Evolutionary conservation across 2,329 filamentous ascomycete species (phyloP), one percentile per base, ranked within the genome.

Genomic region (Aspergillus sojae): DNA sequence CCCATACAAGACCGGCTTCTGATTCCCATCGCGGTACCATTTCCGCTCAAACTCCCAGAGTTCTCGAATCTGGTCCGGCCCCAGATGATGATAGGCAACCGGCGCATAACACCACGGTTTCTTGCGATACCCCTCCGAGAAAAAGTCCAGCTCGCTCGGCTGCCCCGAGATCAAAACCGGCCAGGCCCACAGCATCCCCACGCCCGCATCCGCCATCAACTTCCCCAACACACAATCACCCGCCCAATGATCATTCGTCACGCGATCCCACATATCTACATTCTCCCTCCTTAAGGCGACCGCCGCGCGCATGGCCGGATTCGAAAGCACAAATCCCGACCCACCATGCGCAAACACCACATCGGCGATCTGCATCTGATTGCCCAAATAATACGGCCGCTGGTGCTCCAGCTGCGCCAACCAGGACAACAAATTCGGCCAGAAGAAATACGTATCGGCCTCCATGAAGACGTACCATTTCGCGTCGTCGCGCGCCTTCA

Each of bases 401-500:
- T 67, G 71, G 4, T 81, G 66, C 65, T 88, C 79, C 60, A 84
- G 78, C 23, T 80, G 74, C 5, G 74, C 75, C 30, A 88, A 74
- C 83, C 84, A 88, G 30, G 78, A 74, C 19, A 85, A 67, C 53
- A 87, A 66, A 57, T 84, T 84, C 43, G 78, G 74, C 78, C 85
- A 84, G 26, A 85, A 72, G 19, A 87, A 72, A 66, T 85, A 87
- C 0, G 84, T 86, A 68, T 88, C 86, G 0, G 83, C 80, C 65
- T 87, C 85, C 26, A 86, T 79, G 70, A 88, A 88, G 59, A 86
- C 75, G 64, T 82, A 88, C 85, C 85, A 88, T 57, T 82, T 82
- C 52, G 82, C 81, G 14, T 83, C 71, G 0, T 83, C 83, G 32
- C 66, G 69, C 56, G 76, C 69, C 43, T 74, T 72, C 45, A 80